A percentile compares a stretch with the other conserved stretches of the same genome.
Evolutionary conservation across 495 filamentous ascomycete species (phyloP).

Genomic region (Penicillium longicatenatum): DNA sequence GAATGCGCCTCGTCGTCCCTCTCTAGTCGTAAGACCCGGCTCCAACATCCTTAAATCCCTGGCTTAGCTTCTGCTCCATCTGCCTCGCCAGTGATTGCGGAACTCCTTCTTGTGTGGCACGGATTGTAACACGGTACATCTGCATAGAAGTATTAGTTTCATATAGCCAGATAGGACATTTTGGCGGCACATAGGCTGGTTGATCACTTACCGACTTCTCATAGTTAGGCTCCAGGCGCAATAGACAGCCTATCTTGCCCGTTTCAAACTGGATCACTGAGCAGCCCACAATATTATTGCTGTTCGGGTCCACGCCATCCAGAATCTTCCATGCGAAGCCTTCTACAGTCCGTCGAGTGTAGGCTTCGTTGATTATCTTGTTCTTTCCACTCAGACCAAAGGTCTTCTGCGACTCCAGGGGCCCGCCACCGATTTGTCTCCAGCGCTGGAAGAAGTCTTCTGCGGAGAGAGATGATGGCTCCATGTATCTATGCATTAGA

Average conservation of each 20-base stretch:
- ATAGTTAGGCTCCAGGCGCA: conserved; percentile 94
- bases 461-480: conserved; percentile 73
- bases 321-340: conserved; percentile 89
- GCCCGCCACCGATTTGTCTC: conserved; percentile 92
- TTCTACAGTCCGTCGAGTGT: conserved; percentile 67
- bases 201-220: conserved; percentile 67
- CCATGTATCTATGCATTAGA: conserved; percentile 93
- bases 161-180: neutral
- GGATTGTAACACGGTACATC: conserved; percentile 94
- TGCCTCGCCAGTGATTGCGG: conserved; percentile 77
- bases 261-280: conserved; percentile 82
- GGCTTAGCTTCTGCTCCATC: conserved; percentile 79
- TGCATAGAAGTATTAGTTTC: conserved; percentile 35
- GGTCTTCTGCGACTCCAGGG: conserved; percentile 83
- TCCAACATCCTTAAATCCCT: conserved; percentile 40
- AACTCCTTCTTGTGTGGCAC: conserved; percentile 89
- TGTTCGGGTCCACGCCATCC: conserved; percentile 83
- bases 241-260: conserved; percentile 91
- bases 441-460: conserved; percentile 99
- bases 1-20: conserved; percentile 12
- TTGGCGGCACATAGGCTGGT: neutral
- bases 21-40: conserved; percentile 10
- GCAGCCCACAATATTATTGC: conserved; percentile 90
- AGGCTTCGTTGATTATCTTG: conserved; percentile 53
- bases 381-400: conserved; percentile 63